These are phyloP conservation scores for Lasiodiplodia sp. DNA, from an alignment of 2,329 filamentous ascomycete species.

Conservation along the genomic window DNA sequence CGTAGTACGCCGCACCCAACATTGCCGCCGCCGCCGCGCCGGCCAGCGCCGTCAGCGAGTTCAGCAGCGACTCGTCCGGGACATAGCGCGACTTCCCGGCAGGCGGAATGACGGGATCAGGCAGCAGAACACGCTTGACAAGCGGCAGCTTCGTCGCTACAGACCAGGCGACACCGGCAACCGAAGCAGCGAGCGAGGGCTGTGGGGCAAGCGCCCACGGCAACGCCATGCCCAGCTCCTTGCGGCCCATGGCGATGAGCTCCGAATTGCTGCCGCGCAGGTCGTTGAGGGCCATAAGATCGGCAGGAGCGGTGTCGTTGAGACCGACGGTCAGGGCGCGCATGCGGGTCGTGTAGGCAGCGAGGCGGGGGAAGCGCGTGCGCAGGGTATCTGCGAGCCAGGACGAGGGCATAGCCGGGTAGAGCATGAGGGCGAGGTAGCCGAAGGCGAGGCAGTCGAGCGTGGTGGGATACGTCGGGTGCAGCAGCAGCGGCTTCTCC, in stretches of 20 bases:
- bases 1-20: constrained; percentile 13
- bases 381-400: constrained; percentile 68
- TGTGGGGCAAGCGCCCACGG: constrained; percentile 27
- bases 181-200: neutral
- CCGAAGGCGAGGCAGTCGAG: constrained; percentile 83
- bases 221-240: constrained; percentile 23
- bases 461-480: constrained; percentile 60
- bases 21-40: neutral
- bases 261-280: constrained; percentile 25
- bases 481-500: constrained; percentile 64
- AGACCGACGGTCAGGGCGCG: constrained; percentile 27
- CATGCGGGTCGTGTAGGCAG: constrained; percentile 44
- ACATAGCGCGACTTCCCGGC: constrained; percentile 7
- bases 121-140: neutral
- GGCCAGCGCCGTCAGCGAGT: constrained; percentile 9
- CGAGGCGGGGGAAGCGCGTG: constrained; percentile 53
- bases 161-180: neutral
- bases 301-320: constrained; percentile 4
- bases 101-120: constrained; percentile 13
- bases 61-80: constrained; percentile 7
- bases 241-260: constrained; percentile 21
- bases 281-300: constrained; percentile 26
- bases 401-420: constrained; percentile 65
- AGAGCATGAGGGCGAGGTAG: constrained; percentile 77
- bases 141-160: constrained; percentile 10